Conservation (phyloP, 495 filamentous ascomycete species). For the Tetracladium setigerum region DNA sequence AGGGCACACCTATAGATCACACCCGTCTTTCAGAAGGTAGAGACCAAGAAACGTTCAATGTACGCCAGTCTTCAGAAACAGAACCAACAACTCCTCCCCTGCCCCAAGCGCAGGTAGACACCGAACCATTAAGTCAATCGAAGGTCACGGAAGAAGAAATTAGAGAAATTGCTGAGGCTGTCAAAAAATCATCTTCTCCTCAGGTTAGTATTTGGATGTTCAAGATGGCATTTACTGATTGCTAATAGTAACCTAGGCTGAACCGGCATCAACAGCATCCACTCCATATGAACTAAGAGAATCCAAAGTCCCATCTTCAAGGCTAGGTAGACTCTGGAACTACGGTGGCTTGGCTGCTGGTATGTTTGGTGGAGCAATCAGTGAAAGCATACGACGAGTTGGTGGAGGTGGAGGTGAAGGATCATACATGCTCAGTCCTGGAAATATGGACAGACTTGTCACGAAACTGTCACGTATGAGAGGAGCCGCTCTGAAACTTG, state of each 20-base stretch:
- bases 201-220: slow-evolving; percentile 2
- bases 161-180: neutral
- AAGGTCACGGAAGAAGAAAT: neutral
- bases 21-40: slow-evolving; percentile 21
- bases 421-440: slow-evolving; percentile 79
- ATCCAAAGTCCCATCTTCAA: slow-evolving; percentile 83
- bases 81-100: neutral
- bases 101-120: neutral
- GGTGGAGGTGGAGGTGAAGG: slow-evolving; percentile 46
- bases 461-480: slow-evolving; percentile 91
- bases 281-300: slow-evolving; percentile 67
- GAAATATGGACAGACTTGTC: slow-evolving; percentile 88
- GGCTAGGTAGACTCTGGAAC: slow-evolving; percentile 84
- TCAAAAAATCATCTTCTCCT: neutral
- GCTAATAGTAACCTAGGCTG: slow-evolving; percentile 14
- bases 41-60: slow-evolving; percentile 36
- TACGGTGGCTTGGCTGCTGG: slow-evolving; percentile 88
- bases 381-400: slow-evolving; percentile 70
- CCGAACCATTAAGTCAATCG: neutral
- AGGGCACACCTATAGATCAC: slow-evolving; percentile 25
- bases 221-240: slow-evolving; percentile 6
- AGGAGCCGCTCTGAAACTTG: slow-evolving; percentile 94
- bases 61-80: slow-evolving; percentile 23
- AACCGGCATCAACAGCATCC: neutral
- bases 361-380: slow-evolving; percentile 91